A percentile compares a stretch with the other conserved stretches of the same genome.
Conservation (phyloP, 176 grass and related monocot species). For the Oryza coarctata region DNA sequence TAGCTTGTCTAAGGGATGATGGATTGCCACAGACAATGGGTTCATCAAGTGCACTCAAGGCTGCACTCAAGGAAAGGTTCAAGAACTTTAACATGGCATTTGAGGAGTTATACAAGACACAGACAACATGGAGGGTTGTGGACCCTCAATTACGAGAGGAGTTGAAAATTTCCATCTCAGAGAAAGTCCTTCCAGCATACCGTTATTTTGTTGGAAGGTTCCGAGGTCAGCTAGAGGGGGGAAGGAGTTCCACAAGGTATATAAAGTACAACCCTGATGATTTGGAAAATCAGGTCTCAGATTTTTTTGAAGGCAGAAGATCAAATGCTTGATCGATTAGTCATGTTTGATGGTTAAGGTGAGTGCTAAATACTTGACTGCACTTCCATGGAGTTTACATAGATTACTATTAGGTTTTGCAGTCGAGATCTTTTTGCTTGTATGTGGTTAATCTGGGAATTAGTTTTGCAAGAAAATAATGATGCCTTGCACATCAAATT, state of each 20-base stretch:
- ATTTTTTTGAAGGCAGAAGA: slow-evolving; percentile 87
- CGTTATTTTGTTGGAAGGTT: slow-evolving; percentile 79
- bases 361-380: slow-evolving; percentile 23
- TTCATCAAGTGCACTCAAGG: slow-evolving; percentile 51
- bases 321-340: slow-evolving; percentile 41
- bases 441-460: neutral
- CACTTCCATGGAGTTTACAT: neutral
- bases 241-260: slow-evolving; percentile 57
- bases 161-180: slow-evolving; percentile 77
- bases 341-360: slow-evolving; percentile 37
- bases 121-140: slow-evolving; percentile 77
- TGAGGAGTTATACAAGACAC: slow-evolving; percentile 78
- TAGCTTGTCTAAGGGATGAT: slow-evolving; percentile 84
- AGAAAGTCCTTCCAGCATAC: slow-evolving; percentile 80
- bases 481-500: slow-evolving; percentile 11
- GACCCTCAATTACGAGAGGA: slow-evolving; percentile 88
- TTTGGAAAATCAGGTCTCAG: slow-evolving; percentile 75
- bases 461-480: slow-evolving; percentile 20
- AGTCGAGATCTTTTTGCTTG: slow-evolving; percentile 6
- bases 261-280: slow-evolving; percentile 91
- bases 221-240: slow-evolving; percentile 66
- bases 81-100: slow-evolving; percentile 88
- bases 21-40: slow-evolving; percentile 60
- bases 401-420: neutral
- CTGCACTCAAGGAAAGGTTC: slow-evolving; percentile 84